phyloP scores from a whole-genome alignment of 2,329 filamentous ascomycete species.

The Cladosporium sp. region DNA sequence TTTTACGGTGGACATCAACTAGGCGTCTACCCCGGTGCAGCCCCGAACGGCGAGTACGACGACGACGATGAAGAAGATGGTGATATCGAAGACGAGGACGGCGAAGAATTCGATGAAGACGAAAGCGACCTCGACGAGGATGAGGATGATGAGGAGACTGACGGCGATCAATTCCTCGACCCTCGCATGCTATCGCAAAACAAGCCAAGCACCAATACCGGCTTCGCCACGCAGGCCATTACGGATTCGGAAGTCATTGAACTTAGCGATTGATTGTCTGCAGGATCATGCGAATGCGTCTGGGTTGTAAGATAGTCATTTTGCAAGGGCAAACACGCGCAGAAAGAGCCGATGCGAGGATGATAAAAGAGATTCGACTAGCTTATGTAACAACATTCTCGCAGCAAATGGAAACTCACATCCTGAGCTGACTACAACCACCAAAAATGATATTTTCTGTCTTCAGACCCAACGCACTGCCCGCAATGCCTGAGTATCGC shows the following conservation, averaged over 20 bases:
- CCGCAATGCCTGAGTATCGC: too few relatives aligned
- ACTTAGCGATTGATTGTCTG: conserved; percentile 31
- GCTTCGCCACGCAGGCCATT: conserved; percentile 17
- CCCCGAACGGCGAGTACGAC: conserved; percentile 22
- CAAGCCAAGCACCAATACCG: conserved; percentile 26
- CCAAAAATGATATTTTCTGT: too few relatives aligned
- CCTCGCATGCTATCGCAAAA: conserved; percentile 12
- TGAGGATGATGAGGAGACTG: conserved; percentile 25
- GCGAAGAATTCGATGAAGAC: conserved; percentile 23
- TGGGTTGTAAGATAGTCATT: neutral
- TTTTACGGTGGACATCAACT: neutral
- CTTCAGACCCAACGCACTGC: too few relatives aligned
- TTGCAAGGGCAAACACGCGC: too few relatives aligned
- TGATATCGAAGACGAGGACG: conserved; percentile 24
- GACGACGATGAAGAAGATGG: conserved; percentile 20
- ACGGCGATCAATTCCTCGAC: conserved; percentile 20
- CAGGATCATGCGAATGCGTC: neutral
- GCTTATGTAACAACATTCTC: too few relatives aligned
- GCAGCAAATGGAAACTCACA: too few relatives aligned
- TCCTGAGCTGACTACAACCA: too few relatives aligned
- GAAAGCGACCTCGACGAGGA: conserved; percentile 24
- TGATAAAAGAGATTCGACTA: too few relatives aligned
- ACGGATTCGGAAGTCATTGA: conserved; percentile 31
- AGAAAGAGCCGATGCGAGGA: neutral
- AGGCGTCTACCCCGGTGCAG: conserved; percentile 21